phyloP scores from a whole-genome alignment of 768 basidiomycete genomes.

The Agrocybe pediades region DNA sequence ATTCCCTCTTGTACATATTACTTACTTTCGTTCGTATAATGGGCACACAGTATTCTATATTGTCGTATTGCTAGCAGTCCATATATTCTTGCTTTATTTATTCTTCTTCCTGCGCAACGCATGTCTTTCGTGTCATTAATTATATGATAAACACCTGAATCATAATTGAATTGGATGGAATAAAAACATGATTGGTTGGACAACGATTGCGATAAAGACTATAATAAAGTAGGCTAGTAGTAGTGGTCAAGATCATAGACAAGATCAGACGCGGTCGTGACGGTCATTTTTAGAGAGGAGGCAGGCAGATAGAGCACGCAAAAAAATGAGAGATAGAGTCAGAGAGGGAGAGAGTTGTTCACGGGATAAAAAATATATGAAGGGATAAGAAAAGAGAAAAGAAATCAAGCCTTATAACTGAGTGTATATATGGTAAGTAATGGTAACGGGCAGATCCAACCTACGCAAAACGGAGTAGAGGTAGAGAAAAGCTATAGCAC shows the following conservation, averaged over 20 bases:
- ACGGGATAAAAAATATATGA: not conserved
- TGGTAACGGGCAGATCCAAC: conserved; percentile 15
- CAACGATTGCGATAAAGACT: conserved; percentile 43
- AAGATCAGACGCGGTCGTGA: conserved; percentile 22
- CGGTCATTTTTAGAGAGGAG: conserved; percentile 17
- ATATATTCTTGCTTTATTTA: not conserved
- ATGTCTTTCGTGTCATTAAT: not conserved
- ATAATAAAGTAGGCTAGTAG: conserved; percentile 29
- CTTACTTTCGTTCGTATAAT: not conserved
- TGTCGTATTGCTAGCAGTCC: not conserved
- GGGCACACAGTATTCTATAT: not conserved
- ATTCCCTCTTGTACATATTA: not conserved
- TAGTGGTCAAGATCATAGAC: conserved; percentile 20
- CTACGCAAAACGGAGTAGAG: conserved; percentile 11
- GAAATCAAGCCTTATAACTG: conserved; percentile 12
- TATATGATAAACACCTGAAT: conserved; percentile 18
- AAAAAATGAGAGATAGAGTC: conserved; percentile 15
- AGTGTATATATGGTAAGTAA: conserved; percentile 16
- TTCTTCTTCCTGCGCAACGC: not conserved
- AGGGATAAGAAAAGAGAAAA: conserved; percentile 7
- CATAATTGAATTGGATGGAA: conserved; percentile 43
- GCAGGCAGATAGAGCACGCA: conserved; percentile 6
- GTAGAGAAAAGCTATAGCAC: conserved; percentile 22
- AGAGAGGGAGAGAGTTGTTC: conserved; percentile 13
- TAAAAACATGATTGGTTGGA: conserved; percentile 47